Base-by-base conservation (phyloP, 192 early-diverging fungal species). In the Endogone sp. region DNA sequence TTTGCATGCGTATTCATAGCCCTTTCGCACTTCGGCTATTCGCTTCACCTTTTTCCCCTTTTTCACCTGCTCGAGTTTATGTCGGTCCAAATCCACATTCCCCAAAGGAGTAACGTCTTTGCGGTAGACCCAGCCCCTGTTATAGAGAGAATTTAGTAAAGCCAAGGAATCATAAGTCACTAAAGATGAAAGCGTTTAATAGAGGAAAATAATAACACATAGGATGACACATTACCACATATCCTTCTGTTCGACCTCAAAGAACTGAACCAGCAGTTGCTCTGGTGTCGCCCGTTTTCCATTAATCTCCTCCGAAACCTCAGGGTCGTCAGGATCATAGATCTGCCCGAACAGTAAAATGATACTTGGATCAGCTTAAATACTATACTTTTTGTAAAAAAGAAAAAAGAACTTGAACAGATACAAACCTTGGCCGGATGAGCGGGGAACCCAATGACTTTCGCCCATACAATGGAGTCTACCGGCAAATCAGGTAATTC, bases 391-490 rank as follows among this genome's bases (percentile, higher is more conserved):
- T 64, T 29, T 21, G 25, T n/a, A 8, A 23, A 65, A n/a, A n/a
- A n/a, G n/a, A n/a, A n/a, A n/a, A n/a, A n/a, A n/a, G n/a, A n/a
- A n/a, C n/a, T n/a, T n/a, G n/a, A n/a, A 29, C 22, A 21, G 44
- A 61, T 27, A 23, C 64, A 64, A 80, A 85, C 84, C 63, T 74
- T 73, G 55, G 80, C 82, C 55, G 84, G 84, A 61, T 83, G 81
- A 56, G 75, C 73, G n/a, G 84, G 84, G 63, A 80, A 86, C 6
- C 84, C 81, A 60, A 67, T 65, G 58, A 86, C 81, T 54, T 77
- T 80, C 13, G 84, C 84, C 84, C 84, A 86, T 2, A 86, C 84
- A 30, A 86, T 56, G 0, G 67, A 65, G 10, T 71, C 78, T 29
- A 56, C 66, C 2, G 69, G 30, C 10, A 60, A 60, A 26, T 60